Conservation (phyloP, 805 yeast species). For the Barnettozyma sucrosica region DNA sequence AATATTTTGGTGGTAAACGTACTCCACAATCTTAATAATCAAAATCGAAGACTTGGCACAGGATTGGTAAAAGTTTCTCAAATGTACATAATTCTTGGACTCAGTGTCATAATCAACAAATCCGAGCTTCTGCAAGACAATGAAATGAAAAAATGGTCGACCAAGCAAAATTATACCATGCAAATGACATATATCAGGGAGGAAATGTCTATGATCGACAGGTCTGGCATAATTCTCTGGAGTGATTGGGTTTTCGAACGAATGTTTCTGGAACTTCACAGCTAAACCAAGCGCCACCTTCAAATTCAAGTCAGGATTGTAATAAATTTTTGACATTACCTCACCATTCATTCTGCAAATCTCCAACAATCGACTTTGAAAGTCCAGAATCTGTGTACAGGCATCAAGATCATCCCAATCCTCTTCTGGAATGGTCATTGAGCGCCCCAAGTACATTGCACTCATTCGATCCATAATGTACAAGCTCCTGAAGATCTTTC, state of each 20-base stretch:
- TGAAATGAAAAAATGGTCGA: slow-evolving; percentile 37
- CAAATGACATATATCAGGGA: slow-evolving; percentile 34
- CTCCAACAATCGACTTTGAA: slow-evolving; percentile 27
- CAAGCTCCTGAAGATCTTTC: slow-evolving; percentile 32
- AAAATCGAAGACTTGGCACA: slow-evolving; percentile 33
- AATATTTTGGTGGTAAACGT: slow-evolving; percentile 23
- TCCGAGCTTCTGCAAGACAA: slow-evolving; percentile 22
- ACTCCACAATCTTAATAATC: slow-evolving; percentile 29
- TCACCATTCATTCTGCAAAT: slow-evolving; percentile 28
- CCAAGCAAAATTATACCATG: slow-evolving; percentile 34
- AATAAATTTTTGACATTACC: slow-evolving; percentile 30
- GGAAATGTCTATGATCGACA: slow-evolving; percentile 20
- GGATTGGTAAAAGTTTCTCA: slow-evolving; percentile 29
- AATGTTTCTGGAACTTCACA: slow-evolving; percentile 31
- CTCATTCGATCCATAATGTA: slow-evolving; percentile 32
- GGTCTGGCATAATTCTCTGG: slow-evolving; percentile 23
- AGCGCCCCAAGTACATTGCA: slow-evolving; percentile 33
- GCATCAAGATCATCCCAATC: slow-evolving; percentile 36
- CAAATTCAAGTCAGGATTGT: slow-evolving; percentile 27
- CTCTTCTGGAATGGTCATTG: slow-evolving; percentile 30
- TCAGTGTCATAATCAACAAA: slow-evolving; percentile 14
- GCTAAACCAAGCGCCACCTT: slow-evolving; percentile 31
- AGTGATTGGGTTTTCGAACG: slow-evolving; percentile 28
- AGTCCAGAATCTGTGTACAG: slow-evolving; percentile 17
- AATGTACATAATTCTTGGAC: slow-evolving; percentile 14